A percentile compares a stretch with the other conserved stretches of the same genome.
Evolutionary conservation across 805 yeast species (phyloP).

Genomic region (Candida pseudofarinosa): DNA sequence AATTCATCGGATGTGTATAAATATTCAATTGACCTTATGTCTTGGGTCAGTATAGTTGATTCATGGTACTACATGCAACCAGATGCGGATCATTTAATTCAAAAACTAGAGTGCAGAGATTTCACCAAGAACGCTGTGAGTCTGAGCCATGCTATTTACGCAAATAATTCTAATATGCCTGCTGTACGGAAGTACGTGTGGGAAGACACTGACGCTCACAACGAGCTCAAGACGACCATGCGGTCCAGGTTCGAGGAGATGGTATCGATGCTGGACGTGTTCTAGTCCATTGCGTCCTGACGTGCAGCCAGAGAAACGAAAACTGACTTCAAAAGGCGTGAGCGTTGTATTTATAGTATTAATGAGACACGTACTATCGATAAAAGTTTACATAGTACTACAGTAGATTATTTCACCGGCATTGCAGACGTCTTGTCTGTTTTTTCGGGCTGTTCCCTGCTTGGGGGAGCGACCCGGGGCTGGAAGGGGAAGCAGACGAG

Average conservation of each 20-base stretch:
- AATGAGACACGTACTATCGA: neutral
- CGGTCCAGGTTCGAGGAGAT: slow-evolving; percentile 9
- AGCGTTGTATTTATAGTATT: neutral
- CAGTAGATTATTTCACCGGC: neutral
- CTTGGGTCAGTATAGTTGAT: slow-evolving; percentile 50
- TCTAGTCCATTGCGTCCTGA: no score
- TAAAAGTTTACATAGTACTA: neutral
- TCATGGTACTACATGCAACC: slow-evolving; percentile 29
- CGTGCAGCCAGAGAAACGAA: no score
- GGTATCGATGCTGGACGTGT: neutral
- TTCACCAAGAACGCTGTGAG: neutral
- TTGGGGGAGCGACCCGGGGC: slow-evolving; percentile 8
- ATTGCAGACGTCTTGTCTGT: neutral
- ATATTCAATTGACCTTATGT: slow-evolving; percentile 37
- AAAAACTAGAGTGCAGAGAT: neutral
- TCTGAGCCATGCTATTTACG: slow-evolving; percentile 6
- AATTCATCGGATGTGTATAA: slow-evolving; percentile 32
- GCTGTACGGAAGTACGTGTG: slow-evolving; percentile 11
- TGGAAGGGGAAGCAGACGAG: slow-evolving; percentile 19
- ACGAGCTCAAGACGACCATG: slow-evolving; percentile 14
- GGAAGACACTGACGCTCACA: slow-evolving; percentile 2
- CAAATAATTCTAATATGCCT: slow-evolving; percentile 10
- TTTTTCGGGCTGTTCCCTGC: neutral
- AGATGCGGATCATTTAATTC: slow-evolving; percentile 2
- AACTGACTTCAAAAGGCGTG: no score